A percentile compares a stretch with the other conserved stretches of the same genome.
These are phyloP conservation scores for Mycena albidolilacea DNA, from an alignment of 768 basidiomycete species.

Conservation along the genomic window DNA sequence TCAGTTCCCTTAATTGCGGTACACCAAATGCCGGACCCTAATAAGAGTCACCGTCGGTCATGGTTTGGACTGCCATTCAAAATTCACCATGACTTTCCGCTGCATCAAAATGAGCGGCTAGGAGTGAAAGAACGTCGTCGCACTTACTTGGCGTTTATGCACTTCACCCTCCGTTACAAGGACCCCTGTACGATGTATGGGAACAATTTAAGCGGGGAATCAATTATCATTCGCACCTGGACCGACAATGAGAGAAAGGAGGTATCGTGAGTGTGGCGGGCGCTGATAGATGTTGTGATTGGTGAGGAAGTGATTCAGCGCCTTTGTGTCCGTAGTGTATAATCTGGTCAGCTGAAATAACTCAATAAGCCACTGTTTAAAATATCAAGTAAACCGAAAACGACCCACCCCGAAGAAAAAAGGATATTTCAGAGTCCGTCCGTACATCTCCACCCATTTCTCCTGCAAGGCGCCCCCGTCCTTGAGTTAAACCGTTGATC, in stretches of 20 bases:
- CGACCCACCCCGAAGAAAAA: constrained; percentile 12
- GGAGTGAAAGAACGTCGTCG: too few relatives aligned
- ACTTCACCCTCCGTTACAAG: constrained; percentile 45
- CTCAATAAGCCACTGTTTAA: not conserved
- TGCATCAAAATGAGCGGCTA: not conserved
- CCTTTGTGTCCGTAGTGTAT: constrained; percentile 16
- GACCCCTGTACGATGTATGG: constrained; percentile 49
- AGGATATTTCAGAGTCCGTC: not conserved
- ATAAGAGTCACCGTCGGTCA: too few relatives aligned
- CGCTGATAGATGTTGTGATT: constrained; percentile 22
- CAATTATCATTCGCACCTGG: constrained; percentile 9
- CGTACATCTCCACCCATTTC: not conserved
- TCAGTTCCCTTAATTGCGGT: constrained; percentile 69
- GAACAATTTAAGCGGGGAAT: not conserved
- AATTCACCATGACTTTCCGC: constrained; percentile 45
- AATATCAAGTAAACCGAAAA: not conserved
- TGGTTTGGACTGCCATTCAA: not conserved
- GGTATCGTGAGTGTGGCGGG: not conserved
- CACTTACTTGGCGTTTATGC: not conserved
- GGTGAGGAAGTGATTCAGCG: constrained; percentile 21
- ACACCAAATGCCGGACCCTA: constrained; percentile 79
- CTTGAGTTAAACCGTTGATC: too few relatives aligned
- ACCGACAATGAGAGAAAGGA: constrained; percentile 13
- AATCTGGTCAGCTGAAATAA: not conserved
- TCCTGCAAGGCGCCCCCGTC: not conserved